Evolutionary conservation across 495 filamentous ascomycete species (phyloP).

Genomic region (Tuber calosporum): DNA sequence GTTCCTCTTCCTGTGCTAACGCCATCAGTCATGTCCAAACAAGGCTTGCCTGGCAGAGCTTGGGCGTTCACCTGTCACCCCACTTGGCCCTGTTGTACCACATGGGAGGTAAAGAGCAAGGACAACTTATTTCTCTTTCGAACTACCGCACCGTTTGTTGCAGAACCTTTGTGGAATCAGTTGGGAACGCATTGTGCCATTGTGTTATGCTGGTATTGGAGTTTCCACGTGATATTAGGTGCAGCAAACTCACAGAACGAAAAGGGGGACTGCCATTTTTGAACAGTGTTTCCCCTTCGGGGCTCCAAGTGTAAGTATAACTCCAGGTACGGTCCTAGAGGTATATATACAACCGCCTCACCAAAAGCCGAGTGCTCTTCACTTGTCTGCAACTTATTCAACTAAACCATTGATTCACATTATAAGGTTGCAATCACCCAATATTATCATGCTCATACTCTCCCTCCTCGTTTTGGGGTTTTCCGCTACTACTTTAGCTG

Average conservation of each 20-base stretch:
- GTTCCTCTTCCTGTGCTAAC: not conserved
- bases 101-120: not conserved
- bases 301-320: not conserved
- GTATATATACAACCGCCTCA: not conserved
- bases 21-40: not conserved
- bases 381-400: not conserved
- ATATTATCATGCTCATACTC: not conserved
- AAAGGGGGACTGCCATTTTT: not conserved
- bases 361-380: not conserved
- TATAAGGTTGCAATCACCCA: not conserved
- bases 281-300: not conserved
- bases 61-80: not conserved
- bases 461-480: conserved; percentile 6
- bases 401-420: not conserved
- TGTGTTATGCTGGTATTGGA: not conserved
- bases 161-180: not conserved
- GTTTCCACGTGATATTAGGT: not conserved
- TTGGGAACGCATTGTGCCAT: not conserved
- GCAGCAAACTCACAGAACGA: not conserved
- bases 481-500: not conserved
- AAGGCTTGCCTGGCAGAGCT: not conserved
- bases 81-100: not conserved
- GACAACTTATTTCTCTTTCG: not conserved
- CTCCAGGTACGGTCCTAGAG: not conserved
- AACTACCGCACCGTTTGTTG: not conserved